Conservation (phyloP, 495 filamentous ascomycete genomes). For the Aspergillus ostianus region DNA sequence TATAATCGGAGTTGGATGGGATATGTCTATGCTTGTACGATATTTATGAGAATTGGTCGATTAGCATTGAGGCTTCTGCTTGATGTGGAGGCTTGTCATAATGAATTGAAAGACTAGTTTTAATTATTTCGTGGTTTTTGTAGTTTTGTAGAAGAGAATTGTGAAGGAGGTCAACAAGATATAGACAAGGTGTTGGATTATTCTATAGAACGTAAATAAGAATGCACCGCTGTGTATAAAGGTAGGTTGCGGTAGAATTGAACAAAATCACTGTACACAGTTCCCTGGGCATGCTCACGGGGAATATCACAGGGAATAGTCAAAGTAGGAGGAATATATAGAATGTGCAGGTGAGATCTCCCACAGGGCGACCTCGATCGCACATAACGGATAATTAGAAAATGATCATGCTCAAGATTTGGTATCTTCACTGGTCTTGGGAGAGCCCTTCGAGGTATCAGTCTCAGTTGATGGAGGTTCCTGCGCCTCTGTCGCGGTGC, state of each 20-base stretch:
- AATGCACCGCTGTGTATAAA: constrained; percentile 1
- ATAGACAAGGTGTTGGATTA: constrained; percentile 1
- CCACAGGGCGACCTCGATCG: neutral
- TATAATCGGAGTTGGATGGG: neutral
- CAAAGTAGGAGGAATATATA: neutral
- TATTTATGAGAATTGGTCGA: neutral
- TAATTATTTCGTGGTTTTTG: neutral
- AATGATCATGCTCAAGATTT: neutral
- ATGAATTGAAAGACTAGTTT: constrained; percentile 1
- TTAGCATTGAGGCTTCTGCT: neutral
- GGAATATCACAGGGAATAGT: neutral
- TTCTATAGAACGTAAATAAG: constrained; percentile 6
- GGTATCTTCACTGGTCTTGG: constrained; percentile 6
- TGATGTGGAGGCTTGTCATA: neutral
- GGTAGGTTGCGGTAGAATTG: neutral
- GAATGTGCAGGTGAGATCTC: neutral
- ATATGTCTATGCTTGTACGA: neutral
- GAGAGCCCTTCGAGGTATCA: neutral
- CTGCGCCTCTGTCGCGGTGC: constrained; percentile 20
- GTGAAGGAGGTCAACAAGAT: neutral
- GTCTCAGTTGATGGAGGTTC: constrained; percentile 1
- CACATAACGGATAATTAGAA: neutral
- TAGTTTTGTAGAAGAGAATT: no score
- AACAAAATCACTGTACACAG: constrained; percentile 8
- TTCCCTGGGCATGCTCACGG: neutral